phyloP scores from a whole-genome alignment of 164 flowering plant genomes.

The Hamamelis virginiana region DNA sequence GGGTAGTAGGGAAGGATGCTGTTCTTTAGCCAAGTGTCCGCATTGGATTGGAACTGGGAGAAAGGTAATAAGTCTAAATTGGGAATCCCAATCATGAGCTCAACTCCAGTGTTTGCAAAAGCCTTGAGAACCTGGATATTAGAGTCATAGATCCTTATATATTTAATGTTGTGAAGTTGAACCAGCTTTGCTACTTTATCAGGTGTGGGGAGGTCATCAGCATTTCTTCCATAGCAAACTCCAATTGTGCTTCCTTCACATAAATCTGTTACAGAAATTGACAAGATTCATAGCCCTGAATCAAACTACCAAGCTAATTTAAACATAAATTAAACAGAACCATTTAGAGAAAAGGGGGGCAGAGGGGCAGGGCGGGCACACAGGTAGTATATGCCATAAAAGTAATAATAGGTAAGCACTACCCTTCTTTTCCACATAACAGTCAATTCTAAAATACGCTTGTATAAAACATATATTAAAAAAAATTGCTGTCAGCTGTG shows the following conservation, averaged over 20 bases:
- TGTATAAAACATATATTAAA: too few species aligned
- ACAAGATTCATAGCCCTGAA: background rate
- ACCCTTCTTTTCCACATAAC: too few species aligned
- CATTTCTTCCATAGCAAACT: conserved; percentile 92
- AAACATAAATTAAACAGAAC: too few species aligned
- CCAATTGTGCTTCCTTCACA: conserved; percentile 76
- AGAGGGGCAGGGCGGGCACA: too few species aligned
- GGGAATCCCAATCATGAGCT: conserved; percentile 81
- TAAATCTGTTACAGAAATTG: conserved; percentile 33
- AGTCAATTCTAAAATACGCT: too few species aligned
- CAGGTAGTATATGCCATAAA: too few species aligned
- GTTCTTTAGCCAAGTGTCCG: conserved; percentile 82
- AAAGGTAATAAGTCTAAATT: conserved; percentile 71
- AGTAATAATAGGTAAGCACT: too few species aligned
- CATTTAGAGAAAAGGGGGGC: too few species aligned
- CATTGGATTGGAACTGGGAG: conserved; percentile 87
- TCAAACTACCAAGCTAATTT: too few species aligned
- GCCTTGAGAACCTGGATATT: conserved; percentile 88
- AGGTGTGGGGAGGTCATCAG: conserved; percentile 94
- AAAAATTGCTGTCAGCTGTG: too few species aligned
- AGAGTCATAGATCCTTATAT: conserved; percentile 79
- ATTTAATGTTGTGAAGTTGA: conserved; percentile 66
- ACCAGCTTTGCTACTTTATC: conserved; percentile 77
- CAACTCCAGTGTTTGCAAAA: conserved; percentile 82
- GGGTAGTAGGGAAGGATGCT: conserved; percentile 90